These are phyloP conservation scores for Aspergillus ochraceus DNA, from an alignment of 2,329 filamentous ascomycete species.

Conservation along the genomic window DNA sequence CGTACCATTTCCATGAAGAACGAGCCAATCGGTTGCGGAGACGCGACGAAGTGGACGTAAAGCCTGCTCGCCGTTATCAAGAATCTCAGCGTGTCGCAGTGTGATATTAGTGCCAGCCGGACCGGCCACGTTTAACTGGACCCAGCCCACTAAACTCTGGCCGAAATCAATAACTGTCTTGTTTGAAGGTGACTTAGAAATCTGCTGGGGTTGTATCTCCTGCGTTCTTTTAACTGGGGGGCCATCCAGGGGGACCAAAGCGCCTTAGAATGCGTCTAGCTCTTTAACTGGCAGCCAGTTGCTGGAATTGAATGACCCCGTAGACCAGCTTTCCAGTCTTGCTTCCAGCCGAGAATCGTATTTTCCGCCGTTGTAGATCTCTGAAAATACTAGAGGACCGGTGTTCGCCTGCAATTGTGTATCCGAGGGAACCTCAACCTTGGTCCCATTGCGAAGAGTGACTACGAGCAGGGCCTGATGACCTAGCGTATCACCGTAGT, in stretches of 20 bases:
- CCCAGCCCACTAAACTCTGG: slow-evolving; percentile 57
- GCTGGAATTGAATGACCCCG: slow-evolving; percentile 21
- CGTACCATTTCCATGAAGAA: background rate
- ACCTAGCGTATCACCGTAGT: slow-evolving; percentile 20
- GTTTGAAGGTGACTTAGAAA: slow-evolving; percentile 40
- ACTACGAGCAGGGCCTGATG: slow-evolving; percentile 7
- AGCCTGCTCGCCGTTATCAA: slow-evolving; percentile 41
- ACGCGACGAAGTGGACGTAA: slow-evolving; percentile 37
- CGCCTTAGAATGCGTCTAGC: slow-evolving; percentile 7
- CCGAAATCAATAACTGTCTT: slow-evolving; percentile 58
- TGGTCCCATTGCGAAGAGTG: slow-evolving; percentile 1
- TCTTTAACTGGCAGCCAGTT: slow-evolving; percentile 15
- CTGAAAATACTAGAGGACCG: slow-evolving; percentile 21
- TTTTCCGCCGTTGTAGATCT: slow-evolving; percentile 55
- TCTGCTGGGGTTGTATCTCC: slow-evolving; percentile 24
- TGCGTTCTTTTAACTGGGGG: slow-evolving; percentile 46
- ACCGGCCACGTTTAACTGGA: slow-evolving; percentile 36
- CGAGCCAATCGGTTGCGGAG: slow-evolving; percentile 12
- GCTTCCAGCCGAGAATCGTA: slow-evolving; percentile 45
- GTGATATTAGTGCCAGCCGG: slow-evolving; percentile 27
- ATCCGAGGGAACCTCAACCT: slow-evolving; percentile 8
- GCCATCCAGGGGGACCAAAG: slow-evolving; percentile 41
- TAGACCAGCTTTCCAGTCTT: slow-evolving; percentile 26
- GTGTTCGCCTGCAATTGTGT: slow-evolving; percentile 10
- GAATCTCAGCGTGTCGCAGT: slow-evolving; percentile 33